phyloP scores from a whole-genome alignment of 1,139 yeast genomes.

The Kodamaea anthophila region DNA sequence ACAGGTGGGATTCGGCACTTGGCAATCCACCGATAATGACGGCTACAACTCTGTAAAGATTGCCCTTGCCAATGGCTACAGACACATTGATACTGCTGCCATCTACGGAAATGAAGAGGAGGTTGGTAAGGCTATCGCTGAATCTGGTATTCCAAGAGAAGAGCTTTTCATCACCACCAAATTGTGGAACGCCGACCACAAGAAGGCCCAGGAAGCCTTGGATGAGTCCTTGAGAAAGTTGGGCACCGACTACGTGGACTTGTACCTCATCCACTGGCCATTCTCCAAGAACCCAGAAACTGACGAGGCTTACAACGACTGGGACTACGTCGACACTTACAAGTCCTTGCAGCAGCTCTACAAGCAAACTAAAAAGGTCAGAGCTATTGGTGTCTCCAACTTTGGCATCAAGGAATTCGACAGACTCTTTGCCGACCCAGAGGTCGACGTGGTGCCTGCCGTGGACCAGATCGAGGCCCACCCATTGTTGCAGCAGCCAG shows the following conservation, averaged over 20 bases:
- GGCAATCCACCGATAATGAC: conserved; percentile 46
- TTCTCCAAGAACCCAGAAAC: conserved; percentile 39
- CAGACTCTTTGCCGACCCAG: conserved; percentile 13
- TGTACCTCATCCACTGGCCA: conserved; percentile 89
- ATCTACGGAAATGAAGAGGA: conserved; percentile 60
- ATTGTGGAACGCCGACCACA: conserved; percentile 65
- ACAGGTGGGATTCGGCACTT: conserved; percentile 54
- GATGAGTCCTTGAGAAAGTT: conserved; percentile 58
- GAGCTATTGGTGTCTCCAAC: conserved; percentile 18
- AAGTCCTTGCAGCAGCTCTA: conserved; percentile 56
- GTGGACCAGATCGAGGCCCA: conserved; percentile 19
- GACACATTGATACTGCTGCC: conserved; percentile 77
- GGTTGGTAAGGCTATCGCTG: conserved; percentile 61
- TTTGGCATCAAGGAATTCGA: conserved; percentile 13
- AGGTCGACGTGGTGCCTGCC: conserved; percentile 14
- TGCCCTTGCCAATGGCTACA: conserved; percentile 66
- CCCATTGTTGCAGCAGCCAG: conserved; percentile 18
- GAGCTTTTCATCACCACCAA: conserved; percentile 77
- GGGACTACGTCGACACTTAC: conserved; percentile 65
- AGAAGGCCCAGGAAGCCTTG: conserved; percentile 53
- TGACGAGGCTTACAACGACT: conserved; percentile 29
- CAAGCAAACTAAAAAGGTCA: conserved; percentile 37
- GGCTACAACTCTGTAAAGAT: conserved; percentile 54
- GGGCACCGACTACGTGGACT: conserved; percentile 75
- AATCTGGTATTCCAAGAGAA: conserved; percentile 62